A percentile compares a stretch with the other conserved stretches of the same genome.
phyloP scores from a whole-genome alignment of 352 stramenopile genomes.

The Phytophthora europaea region DNA sequence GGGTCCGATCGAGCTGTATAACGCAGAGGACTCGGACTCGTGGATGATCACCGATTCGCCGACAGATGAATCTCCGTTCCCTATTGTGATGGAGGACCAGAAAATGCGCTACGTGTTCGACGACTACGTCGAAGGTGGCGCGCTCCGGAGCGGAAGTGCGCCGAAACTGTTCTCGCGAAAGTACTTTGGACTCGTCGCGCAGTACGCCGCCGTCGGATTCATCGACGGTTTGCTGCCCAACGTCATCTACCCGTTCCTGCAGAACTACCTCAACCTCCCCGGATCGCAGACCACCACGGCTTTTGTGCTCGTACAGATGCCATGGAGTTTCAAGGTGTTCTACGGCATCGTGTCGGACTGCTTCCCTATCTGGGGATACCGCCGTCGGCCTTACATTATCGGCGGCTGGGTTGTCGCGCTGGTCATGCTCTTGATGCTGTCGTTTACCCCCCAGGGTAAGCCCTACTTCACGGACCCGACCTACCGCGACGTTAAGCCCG shows the following conservation, averaged over 20 bases:
- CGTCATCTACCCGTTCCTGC: constrained; percentile 65
- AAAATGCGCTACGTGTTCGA: constrained; percentile 56
- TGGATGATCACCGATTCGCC: constrained; percentile 48
- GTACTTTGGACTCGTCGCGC: constrained; percentile 60
- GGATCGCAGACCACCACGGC: constrained; percentile 59
- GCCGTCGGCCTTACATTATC: constrained; percentile 65
- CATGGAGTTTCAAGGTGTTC: constrained; percentile 75
- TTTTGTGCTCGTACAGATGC: constrained; percentile 58
- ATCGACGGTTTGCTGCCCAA: constrained; percentile 60
- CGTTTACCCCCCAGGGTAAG: constrained; percentile 38
- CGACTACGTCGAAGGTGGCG: constrained; percentile 49
- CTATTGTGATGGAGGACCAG: constrained; percentile 45
- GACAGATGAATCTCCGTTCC: constrained; percentile 38
- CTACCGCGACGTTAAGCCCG: constrained; percentile 52
- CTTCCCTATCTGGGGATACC: constrained; percentile 66
- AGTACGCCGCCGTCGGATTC: constrained; percentile 64
- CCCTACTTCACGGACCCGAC: constrained; percentile 54
- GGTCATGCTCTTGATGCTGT: constrained; percentile 54
- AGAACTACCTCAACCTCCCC: constrained; percentile 65
- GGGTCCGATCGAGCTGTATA: constrained; percentile 38
- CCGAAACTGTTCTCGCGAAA: constrained; percentile 48
- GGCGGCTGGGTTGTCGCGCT: constrained; percentile 53
- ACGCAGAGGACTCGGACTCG: constrained; percentile 30
- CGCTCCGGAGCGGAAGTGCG: constrained; percentile 46
- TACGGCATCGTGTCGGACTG: constrained; percentile 69